A percentile compares a stretch with the other conserved stretches of the same genome.
phyloP scores from a whole-genome alignment of 768 basidiomycete species.

The Podaxis sp. region DNA sequence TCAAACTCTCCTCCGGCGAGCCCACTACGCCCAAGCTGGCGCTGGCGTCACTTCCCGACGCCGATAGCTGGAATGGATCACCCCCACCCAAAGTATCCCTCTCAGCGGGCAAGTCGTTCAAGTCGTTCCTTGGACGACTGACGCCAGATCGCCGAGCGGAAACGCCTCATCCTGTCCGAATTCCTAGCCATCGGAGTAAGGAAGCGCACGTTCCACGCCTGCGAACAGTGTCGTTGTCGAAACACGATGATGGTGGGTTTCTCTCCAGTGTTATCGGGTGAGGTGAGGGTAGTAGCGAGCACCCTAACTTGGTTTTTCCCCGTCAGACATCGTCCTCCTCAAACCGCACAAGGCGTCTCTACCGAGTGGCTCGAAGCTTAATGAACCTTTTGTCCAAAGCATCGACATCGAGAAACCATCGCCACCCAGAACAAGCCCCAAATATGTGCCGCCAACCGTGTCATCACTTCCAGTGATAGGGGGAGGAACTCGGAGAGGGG shows the following conservation, averaged over 20 bases:
- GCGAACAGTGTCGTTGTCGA: conserved; percentile 14
- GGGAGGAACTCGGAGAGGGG: background rate
- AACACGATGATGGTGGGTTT: conserved; percentile 11
- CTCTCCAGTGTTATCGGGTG: background rate
- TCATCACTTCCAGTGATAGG: background rate
- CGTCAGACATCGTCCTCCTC: conserved; percentile 4
- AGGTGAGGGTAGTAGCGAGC: background rate
- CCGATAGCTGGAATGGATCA: conserved; percentile 3
- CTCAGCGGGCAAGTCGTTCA: conserved; percentile 9
- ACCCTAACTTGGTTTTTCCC: background rate
- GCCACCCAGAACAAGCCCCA: background rate
- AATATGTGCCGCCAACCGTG: conserved; percentile 1
- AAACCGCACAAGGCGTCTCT: conserved; percentile 8
- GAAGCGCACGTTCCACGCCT: conserved; percentile 8
- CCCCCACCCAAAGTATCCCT: background rate
- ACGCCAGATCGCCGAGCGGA: conserved; percentile 8
- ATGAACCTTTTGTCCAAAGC: background rate
- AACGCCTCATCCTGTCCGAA: conserved; percentile 1
- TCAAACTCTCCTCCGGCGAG: conserved; percentile 11
- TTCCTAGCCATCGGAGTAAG: conserved; percentile 8
- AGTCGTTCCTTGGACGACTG: conserved; percentile 14
- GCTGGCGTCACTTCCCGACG: conserved; percentile 12
- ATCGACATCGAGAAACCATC: conserved; percentile 1
- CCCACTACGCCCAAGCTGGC: conserved; percentile 18
- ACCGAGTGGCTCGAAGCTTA: background rate